phyloP scores from a whole-genome alignment of 768 basidiomycete species.

The Auricularia sp. region DNA sequence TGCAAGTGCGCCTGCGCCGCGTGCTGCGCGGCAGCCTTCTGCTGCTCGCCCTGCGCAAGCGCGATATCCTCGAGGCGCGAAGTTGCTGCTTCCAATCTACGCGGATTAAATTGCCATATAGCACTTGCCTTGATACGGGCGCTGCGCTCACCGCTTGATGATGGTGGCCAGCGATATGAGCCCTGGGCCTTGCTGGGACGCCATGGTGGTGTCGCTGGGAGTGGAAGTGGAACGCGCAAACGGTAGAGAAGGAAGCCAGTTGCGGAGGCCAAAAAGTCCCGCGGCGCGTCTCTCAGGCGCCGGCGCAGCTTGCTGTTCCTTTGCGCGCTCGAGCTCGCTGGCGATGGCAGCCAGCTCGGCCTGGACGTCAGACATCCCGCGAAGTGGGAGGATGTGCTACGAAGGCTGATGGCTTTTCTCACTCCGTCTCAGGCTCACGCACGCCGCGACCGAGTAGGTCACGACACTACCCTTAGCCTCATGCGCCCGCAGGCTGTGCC shows the following conservation, averaged over 20 bases:
- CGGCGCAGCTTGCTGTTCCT: too few species aligned
- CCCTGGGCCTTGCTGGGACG: conserved; percentile 22
- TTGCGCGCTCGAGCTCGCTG: too few species aligned
- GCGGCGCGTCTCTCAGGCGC: too few species aligned
- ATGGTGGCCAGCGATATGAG: conserved; percentile 71
- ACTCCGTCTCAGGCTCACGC: too few species aligned
- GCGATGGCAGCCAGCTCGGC: too few species aligned
- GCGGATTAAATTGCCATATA: background rate
- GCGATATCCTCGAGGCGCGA: conserved; percentile 89
- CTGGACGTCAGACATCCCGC: too few species aligned
- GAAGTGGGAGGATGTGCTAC: too few species aligned
- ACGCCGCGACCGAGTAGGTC: too few species aligned
- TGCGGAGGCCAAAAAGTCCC: background rate
- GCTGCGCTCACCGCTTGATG: conserved; percentile 57
- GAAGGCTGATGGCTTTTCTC: too few species aligned
- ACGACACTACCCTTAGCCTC: too few species aligned
- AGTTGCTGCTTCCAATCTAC: conserved; percentile 84
- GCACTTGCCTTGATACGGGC: background rate
- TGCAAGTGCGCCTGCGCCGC: conserved; percentile 15
- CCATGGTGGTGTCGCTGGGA: background rate
- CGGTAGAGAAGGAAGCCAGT: background rate
- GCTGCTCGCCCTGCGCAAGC: conserved; percentile 28
- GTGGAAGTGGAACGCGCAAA: background rate
- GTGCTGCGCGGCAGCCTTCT: conserved; percentile 15
- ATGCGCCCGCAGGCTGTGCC: too few species aligned